Percentiles rank a stretch among this genome's conserved stretches.
These are phyloP conservation scores for Xylaria sp. DNA, from an alignment of 2,329 filamentous ascomycete genomes.

Conservation along the genomic window DNA sequence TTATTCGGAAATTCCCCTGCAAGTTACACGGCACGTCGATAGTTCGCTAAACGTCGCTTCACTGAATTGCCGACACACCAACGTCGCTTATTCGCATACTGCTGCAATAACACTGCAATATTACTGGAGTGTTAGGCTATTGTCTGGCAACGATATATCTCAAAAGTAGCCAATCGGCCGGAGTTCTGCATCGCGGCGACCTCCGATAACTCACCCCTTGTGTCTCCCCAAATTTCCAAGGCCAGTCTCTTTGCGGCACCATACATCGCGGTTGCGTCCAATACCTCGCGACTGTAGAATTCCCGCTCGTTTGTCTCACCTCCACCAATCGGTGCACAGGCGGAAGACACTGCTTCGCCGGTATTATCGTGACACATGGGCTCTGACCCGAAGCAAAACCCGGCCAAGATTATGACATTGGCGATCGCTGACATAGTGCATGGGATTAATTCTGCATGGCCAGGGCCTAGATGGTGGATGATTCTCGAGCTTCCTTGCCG, in stretches of 20 bases:
- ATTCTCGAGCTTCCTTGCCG: background rate
- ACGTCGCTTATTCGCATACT: background rate
- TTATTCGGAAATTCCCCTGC: background rate
- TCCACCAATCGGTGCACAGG: background rate
- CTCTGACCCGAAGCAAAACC: background rate
- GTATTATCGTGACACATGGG: background rate
- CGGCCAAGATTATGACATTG: background rate
- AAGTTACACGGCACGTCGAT: background rate
- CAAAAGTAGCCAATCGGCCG: background rate
- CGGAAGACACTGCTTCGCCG: background rate
- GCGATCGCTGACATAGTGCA: background rate
- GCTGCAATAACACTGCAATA: background rate
- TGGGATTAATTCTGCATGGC: background rate
- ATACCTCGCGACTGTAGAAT: background rate
- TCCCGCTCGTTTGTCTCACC: background rate
- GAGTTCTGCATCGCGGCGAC: background rate
- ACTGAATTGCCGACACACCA: background rate
- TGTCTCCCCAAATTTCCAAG: background rate
- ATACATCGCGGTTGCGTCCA: background rate
- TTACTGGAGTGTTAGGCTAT: background rate
- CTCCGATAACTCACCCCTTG: conserved; percentile 1
- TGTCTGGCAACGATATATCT: background rate
- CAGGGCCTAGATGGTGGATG: background rate
- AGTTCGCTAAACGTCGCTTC: background rate
- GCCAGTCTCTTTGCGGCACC: background rate